These are phyloP conservation scores for Phascolomyces articulosus DNA, from an alignment of 371 early-diverging fungal genomes.

Conservation along the genomic window DNA sequence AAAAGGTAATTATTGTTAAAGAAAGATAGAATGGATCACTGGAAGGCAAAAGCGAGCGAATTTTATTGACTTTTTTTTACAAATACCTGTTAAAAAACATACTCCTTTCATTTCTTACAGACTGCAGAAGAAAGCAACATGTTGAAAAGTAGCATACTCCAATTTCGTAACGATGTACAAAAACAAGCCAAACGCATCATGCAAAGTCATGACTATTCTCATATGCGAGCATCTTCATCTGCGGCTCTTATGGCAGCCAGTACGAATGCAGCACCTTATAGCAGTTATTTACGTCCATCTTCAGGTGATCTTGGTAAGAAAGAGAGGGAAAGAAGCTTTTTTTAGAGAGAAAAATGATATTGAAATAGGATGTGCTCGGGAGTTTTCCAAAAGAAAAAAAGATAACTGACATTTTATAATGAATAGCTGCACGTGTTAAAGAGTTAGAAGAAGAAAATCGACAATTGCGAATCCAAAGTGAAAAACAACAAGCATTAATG, in stretches of 20 bases:
- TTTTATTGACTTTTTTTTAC: too few species aligned
- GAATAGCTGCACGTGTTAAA: constrained; percentile 40
- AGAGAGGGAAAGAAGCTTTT: not conserved
- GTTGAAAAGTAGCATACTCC: constrained; percentile 76
- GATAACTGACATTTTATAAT: too few species aligned
- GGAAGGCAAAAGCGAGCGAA: too few species aligned
- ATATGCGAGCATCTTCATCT: constrained; percentile 26
- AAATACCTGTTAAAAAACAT: not conserved
- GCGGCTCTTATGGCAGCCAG: constrained; percentile 12
- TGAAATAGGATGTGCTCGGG: too few species aligned
- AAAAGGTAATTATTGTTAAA: constrained; percentile 53
- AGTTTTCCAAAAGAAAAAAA: too few species aligned
- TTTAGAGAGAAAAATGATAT: too few species aligned
- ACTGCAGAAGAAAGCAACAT: constrained; percentile 75
- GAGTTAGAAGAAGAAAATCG: constrained; percentile 65
- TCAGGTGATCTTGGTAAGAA: constrained; percentile 2
- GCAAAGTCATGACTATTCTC: constrained; percentile 40
- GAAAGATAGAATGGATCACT: not conserved
- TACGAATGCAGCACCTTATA: not conserved
- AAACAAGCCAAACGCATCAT: constrained; percentile 61
- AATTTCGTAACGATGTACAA: constrained; percentile 78
- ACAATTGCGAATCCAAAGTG: constrained; percentile 47
- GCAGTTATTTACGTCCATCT: not conserved
- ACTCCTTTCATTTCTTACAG: constrained; percentile 22
- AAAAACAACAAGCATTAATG: constrained; percentile 59